Evolutionary conservation across 768 basidiomycete genomes (phyloP), one percentile per base, ranked within the genome.

Genomic region (Termitomyces sp.): DNA sequence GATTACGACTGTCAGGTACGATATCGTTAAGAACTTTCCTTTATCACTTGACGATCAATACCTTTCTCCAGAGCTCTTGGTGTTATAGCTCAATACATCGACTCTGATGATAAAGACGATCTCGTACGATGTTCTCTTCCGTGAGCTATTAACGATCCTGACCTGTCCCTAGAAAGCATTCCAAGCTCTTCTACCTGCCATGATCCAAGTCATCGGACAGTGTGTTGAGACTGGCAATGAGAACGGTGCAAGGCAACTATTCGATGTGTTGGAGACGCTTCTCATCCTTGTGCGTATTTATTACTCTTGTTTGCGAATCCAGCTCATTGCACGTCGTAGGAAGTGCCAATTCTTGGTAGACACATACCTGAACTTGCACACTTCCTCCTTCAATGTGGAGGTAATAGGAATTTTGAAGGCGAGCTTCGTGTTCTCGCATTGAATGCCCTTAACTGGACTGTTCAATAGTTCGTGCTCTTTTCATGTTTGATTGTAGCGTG

Each of bases 191-290:
- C 82, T 99, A 45, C 94, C 94, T 32, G 74, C 76, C 27, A 95
- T 98, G 82, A 89, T 98, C 52, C 79, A 82, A 57, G 94, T 98
- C 49, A 86, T 98, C 39, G 88, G 88, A 4, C 88, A 93, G 70
- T 80, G 85, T 39, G 83, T 98, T 7, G 89, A 90, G 62, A 70
- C 81, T 35, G 83, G 80, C 35, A 89, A 98, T 66, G 92, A 94
- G 66, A 78, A 79, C 35, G 85, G 85, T 53, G 91, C 92, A 45
- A 86, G 94, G 61, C 86, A 95, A 66, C 77, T 94, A 25, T 97
- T 98, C 66, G 97, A 99, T 67, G 92, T 98, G 28, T 80, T 98
- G 60, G 97, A 98, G 77, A 95, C 93, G 0, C 85, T 98, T 46
- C 80, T 96, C 46, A 96, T 98, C 67, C 84, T 98, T 57, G 91